Base-by-base conservation (phyloP, 2,329 filamentous ascomycete species). In the Bipolaris victoriae region DNA sequence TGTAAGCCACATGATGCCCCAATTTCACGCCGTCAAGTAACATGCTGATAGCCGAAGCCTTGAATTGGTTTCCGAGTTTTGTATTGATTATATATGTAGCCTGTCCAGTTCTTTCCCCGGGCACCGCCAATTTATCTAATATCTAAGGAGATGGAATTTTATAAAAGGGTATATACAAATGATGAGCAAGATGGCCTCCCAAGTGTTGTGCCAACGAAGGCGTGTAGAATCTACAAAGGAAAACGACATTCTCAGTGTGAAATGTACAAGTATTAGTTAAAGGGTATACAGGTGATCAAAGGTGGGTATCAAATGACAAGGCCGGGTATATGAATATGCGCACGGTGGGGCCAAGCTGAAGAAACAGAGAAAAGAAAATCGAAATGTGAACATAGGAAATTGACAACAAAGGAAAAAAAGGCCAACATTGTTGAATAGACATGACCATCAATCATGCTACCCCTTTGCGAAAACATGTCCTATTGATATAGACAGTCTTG, bases 271-370 rank as follows among this genome's bases (percentile, higher is more conserved):
- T 53, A 53, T 47, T 53, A 53, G 48, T 13, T 51, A 53, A 13
- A 31, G 13, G 22, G 33, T 52, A 44, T 45, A 52, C 43, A 47
- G 40, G 40, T 33, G 31, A 18, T 53, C 46, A 41, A 43, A 46
- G 35, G 47, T 40, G 50, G 50, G 50, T 53, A 53, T 53, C 50
- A 53, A 47, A 26, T 45, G 50, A 47, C 50, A 24, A 60, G 49
- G 53, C 61, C 53, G 59, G 61, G 61, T 64, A 64, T 64, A 62
- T 62, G 59, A 52, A 49, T 60, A 64, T 62, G 55, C 49, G 49
- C 49, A 51, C 60, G 24, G 57, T 46, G 43, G 49, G 49, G 57
- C 57, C 57, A 53, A 56, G 57, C 40, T 50, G 22, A 44, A 44
- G 29, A 35, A 51, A 51, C 9, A 11, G 29, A 47, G 36, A 31